Base-by-base conservation (phyloP, 225 moss, liverwort and hornwort genomes). In the Sphagnum contortum region DNA sequence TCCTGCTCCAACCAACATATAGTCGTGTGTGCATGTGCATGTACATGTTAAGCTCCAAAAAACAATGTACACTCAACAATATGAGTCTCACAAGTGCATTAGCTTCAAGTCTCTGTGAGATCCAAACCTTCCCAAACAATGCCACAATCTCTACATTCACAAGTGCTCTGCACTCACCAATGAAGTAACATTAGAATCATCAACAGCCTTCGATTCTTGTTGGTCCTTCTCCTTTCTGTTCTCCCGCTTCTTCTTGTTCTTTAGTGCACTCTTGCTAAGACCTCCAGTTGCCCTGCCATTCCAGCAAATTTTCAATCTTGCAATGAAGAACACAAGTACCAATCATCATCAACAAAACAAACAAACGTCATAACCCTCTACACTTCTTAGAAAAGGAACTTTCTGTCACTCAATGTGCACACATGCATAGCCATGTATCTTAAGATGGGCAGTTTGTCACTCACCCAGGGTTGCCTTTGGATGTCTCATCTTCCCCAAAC, bases 191-290 rank as follows among this genome's bases (percentile, higher is more conserved):
- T 48, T 29, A 61, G 61, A 9, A 5, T n/a, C 57, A 49, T 66
- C 71, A 9, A 13, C 48, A 60, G 52, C 7, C 52, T 52, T 9
- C 52, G 9, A 52, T 52, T 65, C 79, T 72, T 66, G 66, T 66
- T 4, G 5, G 9, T 83, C 83, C 63, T 91, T 87, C 64, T 88
- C 81, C 77, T 91, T 94, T 69, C 9, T 6, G 7, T 72, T 88
- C 57, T 91, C 84, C 59, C 91, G 81, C 12, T 89, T 80, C 75
- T 87, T 91, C 62, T 92, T 87, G 60, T 91, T 95, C 82, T 95
- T 95, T 71, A 88, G 68, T 3, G 94, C 88, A 60, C 88, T 89
- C 70, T 95, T 95, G 79, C 88, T 95, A 12, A 95, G 77, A 29
- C 90, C 83, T 62, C 63, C 75, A 0, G 76, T 64, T 50, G 71